Conservation (phyloP, 2,329 filamentous ascomycete genomes). For the Fusarium poae region DNA sequence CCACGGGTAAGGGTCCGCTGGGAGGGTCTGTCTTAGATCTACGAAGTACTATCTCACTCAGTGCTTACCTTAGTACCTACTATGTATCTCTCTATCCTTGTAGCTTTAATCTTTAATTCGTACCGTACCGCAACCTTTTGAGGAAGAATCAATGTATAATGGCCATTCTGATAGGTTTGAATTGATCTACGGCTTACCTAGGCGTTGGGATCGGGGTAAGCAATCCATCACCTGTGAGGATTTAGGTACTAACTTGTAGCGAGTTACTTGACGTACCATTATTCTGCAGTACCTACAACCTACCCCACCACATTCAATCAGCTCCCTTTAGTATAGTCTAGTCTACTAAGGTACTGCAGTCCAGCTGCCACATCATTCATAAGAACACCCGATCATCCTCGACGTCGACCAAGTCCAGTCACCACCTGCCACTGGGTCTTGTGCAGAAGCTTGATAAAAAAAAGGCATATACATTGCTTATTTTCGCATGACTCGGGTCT, state of each 20-base stretch:
- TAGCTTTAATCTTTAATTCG: slow-evolving; percentile 17
- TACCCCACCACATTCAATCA: slow-evolving; percentile 32
- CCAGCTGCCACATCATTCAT: slow-evolving; percentile 42
- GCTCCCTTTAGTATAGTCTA: slow-evolving; percentile 5
- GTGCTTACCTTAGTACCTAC: too few relatives aligned
- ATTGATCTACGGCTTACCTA: background rate
- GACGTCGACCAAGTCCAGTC: background rate
- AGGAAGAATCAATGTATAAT: background rate
- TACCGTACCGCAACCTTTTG: background rate
- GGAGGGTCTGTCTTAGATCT: slow-evolving; percentile 11
- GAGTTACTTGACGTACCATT: slow-evolving; percentile 13
- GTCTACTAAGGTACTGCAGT: background rate
- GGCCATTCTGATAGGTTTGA: slow-evolving; percentile 7
- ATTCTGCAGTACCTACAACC: slow-evolving; percentile 15
- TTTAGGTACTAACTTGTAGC: background rate
- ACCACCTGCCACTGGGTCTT: background rate
- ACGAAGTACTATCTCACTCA: background rate
- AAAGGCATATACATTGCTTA: background rate
- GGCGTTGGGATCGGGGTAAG: slow-evolving; percentile 25
- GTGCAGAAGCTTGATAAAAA: slow-evolving; percentile 7
- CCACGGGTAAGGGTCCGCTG: slow-evolving; percentile 39
- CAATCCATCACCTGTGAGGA: slow-evolving; percentile 6
- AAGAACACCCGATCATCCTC: slow-evolving; percentile 15
- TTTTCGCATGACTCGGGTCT: background rate
- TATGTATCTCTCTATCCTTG: slow-evolving; percentile 1